Percentiles rank a stretch among this genome's conserved stretches.
Conservation (phyloP, 75 land plant species). For the Picea glauca region DNA sequence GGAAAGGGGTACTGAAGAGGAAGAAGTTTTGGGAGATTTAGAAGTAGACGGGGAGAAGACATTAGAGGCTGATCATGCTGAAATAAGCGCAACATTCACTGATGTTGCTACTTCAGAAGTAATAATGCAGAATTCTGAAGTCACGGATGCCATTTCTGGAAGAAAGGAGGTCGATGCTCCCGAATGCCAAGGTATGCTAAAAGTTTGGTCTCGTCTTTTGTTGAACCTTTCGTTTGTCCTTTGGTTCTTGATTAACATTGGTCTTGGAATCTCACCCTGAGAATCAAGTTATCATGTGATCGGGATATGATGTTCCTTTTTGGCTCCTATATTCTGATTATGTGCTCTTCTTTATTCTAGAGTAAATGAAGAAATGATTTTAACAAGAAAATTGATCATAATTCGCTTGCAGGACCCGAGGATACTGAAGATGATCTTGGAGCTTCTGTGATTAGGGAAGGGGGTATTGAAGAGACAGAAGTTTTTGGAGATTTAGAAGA, state of each 20-base stretch:
- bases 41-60: not conserved
- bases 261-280: not conserved
- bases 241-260: not conserved
- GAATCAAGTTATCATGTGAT: not conserved
- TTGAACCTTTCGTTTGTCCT: not conserved
- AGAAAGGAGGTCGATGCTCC: not conserved
- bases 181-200: not conserved
- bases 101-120: not conserved
- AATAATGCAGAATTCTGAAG: not conserved
- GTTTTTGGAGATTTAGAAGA: not conserved
- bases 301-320: too few relatives aligned
- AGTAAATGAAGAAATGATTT: not conserved
- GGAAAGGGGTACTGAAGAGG: not conserved
- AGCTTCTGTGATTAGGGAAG: slow-evolving; percentile 2
- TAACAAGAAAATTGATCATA: not conserved
- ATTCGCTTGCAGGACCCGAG: not conserved
- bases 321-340: not conserved
- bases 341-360: not conserved
- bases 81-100: not conserved
- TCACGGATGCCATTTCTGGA: not conserved
- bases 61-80: slow-evolving; percentile 7
- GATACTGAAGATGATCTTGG: not conserved
- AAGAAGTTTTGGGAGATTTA: not conserved
- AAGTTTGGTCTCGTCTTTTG: not conserved
- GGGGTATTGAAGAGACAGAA: not conserved